A percentile compares a stretch with the other conserved stretches of the same genome.
These are phyloP conservation scores for Phytophthora pinifolia DNA, from an alignment of 352 stramenopile genomes.

Conservation along the genomic window DNA sequence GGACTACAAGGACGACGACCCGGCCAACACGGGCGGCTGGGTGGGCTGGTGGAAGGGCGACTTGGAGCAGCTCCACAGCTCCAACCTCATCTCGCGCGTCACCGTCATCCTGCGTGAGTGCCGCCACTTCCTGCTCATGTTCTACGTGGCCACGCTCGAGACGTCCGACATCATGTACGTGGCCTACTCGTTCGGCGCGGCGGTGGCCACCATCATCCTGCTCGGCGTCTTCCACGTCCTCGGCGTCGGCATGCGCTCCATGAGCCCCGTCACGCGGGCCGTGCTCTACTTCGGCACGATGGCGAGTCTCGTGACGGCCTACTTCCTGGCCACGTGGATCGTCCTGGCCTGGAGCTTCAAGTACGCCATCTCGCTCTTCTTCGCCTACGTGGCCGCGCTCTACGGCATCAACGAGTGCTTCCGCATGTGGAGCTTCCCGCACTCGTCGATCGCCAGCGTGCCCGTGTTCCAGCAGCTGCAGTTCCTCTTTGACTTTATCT, in stretches of 20 bases:
- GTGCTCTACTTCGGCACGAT: slow-evolving; percentile 45
- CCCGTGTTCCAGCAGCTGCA: slow-evolving; percentile 69
- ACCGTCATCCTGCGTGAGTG: slow-evolving; percentile 73
- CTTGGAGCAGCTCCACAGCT: slow-evolving; percentile 57
- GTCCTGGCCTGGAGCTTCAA: slow-evolving; percentile 41
- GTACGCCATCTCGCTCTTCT: slow-evolving; percentile 57
- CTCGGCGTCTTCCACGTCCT: slow-evolving; percentile 47
- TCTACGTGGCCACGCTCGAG: slow-evolving; percentile 64
- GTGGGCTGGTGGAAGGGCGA: slow-evolving; percentile 75
- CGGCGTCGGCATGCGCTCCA: slow-evolving; percentile 47
- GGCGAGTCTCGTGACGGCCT: slow-evolving; percentile 29
- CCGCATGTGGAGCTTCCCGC: slow-evolving; percentile 66
- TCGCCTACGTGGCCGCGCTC: slow-evolving; percentile 58
- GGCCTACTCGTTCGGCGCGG: slow-evolving; percentile 45
- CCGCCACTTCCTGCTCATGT: slow-evolving; percentile 77
- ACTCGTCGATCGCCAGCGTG: slow-evolving; percentile 55
- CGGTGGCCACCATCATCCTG: slow-evolving; percentile 49
- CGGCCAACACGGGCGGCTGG: slow-evolving; percentile 69
- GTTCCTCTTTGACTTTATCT: slow-evolving; percentile 84
- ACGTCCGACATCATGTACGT: slow-evolving; percentile 54
- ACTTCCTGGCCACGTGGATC: slow-evolving; percentile 53
- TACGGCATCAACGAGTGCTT: slow-evolving; percentile 80
- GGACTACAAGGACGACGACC: slow-evolving; percentile 63
- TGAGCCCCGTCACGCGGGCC: slow-evolving; percentile 44
- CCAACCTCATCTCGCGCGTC: slow-evolving; percentile 65